Percentiles rank a stretch among this genome's conserved stretches.
phyloP scores from a whole-genome alignment of 2,329 filamentous ascomycete species.

The Septoria linicola region DNA sequence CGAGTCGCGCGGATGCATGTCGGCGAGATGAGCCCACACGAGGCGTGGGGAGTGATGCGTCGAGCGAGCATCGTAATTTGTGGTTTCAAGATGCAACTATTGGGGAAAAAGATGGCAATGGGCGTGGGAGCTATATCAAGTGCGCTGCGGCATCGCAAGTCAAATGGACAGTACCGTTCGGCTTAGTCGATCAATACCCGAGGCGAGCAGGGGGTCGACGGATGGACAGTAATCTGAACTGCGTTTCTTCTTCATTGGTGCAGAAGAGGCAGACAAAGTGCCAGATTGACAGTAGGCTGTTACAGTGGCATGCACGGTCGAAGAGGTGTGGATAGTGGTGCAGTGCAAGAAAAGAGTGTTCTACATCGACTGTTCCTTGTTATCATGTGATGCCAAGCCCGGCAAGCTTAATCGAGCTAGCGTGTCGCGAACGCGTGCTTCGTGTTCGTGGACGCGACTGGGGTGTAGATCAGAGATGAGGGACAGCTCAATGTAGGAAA shows the following conservation, averaged over 20 bases:
- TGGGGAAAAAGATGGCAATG: too few relatives aligned
- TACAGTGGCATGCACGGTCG: too few relatives aligned
- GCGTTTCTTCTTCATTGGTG: too few relatives aligned
- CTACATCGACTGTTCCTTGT: too few relatives aligned
- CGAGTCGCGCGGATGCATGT: slow-evolving; percentile 33
- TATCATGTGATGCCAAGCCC: background rate
- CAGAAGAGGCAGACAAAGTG: background rate
- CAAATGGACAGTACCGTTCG: too few relatives aligned
- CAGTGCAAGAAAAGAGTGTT: too few relatives aligned
- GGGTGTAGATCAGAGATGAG: background rate
- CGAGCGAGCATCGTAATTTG: slow-evolving; percentile 15
- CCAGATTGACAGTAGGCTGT: background rate
- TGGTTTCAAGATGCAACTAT: too few relatives aligned
- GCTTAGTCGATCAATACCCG: too few relatives aligned
- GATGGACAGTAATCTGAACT: too few relatives aligned
- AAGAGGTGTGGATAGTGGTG: too few relatives aligned
- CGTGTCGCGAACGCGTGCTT: background rate
- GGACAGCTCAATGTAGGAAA: background rate
- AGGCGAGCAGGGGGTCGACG: too few relatives aligned
- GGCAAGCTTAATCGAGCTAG: background rate
- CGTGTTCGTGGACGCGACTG: background rate
- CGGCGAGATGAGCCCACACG: background rate
- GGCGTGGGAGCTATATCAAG: background rate
- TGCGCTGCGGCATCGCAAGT: too few relatives aligned
- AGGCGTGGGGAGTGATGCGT: slow-evolving; percentile 11